Conservation (phyloP, 2,329 filamentous ascomycete species). For the Fusarium duplospermum region DNA sequence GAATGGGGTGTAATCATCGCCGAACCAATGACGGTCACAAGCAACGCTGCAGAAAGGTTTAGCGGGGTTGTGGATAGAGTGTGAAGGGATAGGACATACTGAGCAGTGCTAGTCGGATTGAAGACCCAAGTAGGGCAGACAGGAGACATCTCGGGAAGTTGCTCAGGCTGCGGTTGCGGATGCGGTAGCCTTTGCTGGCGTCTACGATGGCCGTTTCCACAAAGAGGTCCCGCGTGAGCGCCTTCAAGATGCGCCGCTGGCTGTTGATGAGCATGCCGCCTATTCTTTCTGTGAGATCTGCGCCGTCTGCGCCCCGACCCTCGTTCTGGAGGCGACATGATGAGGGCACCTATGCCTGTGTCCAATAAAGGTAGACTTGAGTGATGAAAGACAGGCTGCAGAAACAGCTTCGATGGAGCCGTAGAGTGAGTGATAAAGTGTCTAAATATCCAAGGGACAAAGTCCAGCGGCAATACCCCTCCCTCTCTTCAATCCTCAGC, state of each 20-base stretch:
- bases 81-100: not conserved
- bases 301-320: not conserved
- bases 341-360: not conserved
- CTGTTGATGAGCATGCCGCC: not conserved
- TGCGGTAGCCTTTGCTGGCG: not conserved
- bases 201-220: not conserved
- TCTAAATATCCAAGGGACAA: not conserved
- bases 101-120: not conserved
- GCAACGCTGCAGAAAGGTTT: not conserved
- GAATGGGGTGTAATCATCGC: not conserved
- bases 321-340: not conserved
- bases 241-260: not conserved
- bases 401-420: not conserved
- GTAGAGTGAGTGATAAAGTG: not conserved
- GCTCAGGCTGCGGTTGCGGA: not conserved
- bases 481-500: not conserved
- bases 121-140: not conserved
- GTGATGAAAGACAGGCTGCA: too few relatives aligned
- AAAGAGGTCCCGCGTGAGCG: not conserved
- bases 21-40: not conserved
- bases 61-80: not conserved
- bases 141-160: not conserved
- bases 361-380: not conserved
- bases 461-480: not conserved
- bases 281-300: not conserved